phyloP scores from a whole-genome alignment of 129 eudicot genomes.

The Erigeron canadensis region DNA sequence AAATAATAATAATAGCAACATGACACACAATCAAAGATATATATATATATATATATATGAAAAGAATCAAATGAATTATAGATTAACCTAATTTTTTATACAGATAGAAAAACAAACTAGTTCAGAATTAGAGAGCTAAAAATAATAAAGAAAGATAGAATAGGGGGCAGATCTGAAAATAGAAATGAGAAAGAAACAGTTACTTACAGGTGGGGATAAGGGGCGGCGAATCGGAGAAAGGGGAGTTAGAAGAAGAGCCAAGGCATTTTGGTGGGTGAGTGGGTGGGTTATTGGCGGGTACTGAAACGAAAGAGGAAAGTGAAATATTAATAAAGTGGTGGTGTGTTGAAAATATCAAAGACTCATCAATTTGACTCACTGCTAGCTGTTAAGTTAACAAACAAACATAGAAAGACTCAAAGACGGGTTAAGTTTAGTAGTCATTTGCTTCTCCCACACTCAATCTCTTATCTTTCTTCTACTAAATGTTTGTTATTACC shows the following conservation, averaged over 20 bases:
- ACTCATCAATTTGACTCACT: conserved; percentile 10
- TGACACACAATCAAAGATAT: background rate
- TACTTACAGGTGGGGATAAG: conserved; percentile 21
- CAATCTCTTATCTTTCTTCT: too few relatives aligned
- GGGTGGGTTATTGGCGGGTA: conserved; percentile 32
- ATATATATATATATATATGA: too few relatives aligned
- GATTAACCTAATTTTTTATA: background rate
- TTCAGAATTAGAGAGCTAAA: background rate
- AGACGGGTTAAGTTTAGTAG: conserved; percentile 3
- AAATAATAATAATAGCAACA: background rate
- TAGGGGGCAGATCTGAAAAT: conserved; percentile 22
- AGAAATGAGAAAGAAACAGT: conserved; percentile 25
- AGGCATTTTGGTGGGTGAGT: conserved; percentile 29
- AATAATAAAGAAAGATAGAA: background rate
- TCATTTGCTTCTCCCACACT: conserved; percentile 1
- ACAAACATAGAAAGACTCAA: too few relatives aligned
- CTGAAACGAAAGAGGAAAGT: conserved; percentile 28
- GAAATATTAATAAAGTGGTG: too few relatives aligned
- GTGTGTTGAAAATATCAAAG: conserved; percentile 25
- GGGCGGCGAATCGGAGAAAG: conserved; percentile 28
- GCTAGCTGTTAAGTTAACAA: background rate
- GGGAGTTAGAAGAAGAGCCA: background rate
- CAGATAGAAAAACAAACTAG: background rate
- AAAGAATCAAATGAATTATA: background rate
- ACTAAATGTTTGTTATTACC: too few relatives aligned